Evolutionary conservation across 1,284 basidiomycete species (phyloP), one percentile per base, ranked within the genome.

Genomic region (Malassezia brasiliensis): DNA sequence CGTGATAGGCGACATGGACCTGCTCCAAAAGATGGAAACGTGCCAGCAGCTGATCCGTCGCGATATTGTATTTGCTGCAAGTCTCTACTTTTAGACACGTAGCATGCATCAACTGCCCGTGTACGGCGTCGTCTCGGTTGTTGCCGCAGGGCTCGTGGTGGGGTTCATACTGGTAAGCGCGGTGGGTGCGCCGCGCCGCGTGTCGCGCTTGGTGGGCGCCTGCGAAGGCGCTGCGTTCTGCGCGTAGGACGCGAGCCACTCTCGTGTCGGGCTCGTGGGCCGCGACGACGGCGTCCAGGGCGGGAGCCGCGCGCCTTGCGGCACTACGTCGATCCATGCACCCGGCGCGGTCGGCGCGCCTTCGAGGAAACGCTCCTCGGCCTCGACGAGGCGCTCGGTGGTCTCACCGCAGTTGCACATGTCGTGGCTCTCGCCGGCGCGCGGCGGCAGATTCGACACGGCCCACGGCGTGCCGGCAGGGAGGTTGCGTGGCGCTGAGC

Each of bases 1-100:
- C 41, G 91, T 98, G 38, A 96, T 98, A 60, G 94, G 94, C 5
- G 94, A 98, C 75, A 85, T 86, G 12, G 90, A 88, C 52, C 76
- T 99, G 49, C 93, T 91, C 80, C 86, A 87, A 74, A 98, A 98
- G 77, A 96, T 98, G 89, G 93, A 96, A 72, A 87, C 87, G 65
- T 86, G 88, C 1, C 91, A 96, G 73, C 82, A 84, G 19, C 85
- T 87, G 72, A 96, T 98, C 47, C 51, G 35, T 12, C 63, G 72
- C 10, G 72, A 74, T 47, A 70, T 74, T 45, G 65, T 74, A 11
- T 71, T 71, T 52, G 70, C 70, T 2, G 70, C 63, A 10, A 69
- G 67, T 55, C 52, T 69, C 60, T 67, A 69, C 60, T 67, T 73
- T 34, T 71, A 56, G 49, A 15, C 10, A 5, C 20, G 37, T 28